A percentile compares a stretch with the other conserved stretches of the same genome.
Conservation (phyloP, 768 basidiomycete genomes). For the Auriscalpium vulgare region DNA sequence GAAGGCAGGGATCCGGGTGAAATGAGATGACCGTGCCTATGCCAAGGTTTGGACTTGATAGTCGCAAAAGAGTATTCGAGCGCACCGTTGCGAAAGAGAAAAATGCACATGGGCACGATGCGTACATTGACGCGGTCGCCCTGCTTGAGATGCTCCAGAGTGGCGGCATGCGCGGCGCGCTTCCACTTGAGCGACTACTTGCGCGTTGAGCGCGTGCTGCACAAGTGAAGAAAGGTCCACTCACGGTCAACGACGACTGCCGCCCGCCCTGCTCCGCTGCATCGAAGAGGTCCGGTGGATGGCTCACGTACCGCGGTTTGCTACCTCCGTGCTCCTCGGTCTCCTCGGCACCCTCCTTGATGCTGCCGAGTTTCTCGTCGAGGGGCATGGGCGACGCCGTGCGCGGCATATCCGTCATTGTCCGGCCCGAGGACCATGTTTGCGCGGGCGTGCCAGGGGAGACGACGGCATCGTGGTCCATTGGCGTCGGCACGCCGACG, state of each 20-base stretch:
- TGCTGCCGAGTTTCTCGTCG: conserved; percentile 13
- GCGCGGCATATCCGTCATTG: conserved; percentile 25
- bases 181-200: conserved; percentile 28
- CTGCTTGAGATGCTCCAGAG: conserved; percentile 33
- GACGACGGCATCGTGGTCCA: neutral
- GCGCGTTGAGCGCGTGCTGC: neutral
- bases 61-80: conserved; percentile 2
- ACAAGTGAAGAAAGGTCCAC: neutral
- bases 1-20: conserved; percentile 35
- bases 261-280: conserved; percentile 10
- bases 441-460: neutral
- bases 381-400: conserved; percentile 25
- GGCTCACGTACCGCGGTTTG: conserved; percentile 8
- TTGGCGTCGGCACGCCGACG: conserved; percentile 22
- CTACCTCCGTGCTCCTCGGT: conserved; percentile 14
- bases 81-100: conserved; percentile 56
- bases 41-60: neutral
- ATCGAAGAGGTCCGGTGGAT: neutral
- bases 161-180: conserved; percentile 19
- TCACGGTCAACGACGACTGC: conserved; percentile 8
- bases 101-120: conserved; percentile 58
- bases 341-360: conserved; percentile 7
- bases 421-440: conserved; percentile 3
- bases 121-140: conserved; percentile 54
- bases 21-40: conserved; percentile 60